Conservation (phyloP, 176 grass and related monocot genomes). For the Ananas comosus region DNA sequence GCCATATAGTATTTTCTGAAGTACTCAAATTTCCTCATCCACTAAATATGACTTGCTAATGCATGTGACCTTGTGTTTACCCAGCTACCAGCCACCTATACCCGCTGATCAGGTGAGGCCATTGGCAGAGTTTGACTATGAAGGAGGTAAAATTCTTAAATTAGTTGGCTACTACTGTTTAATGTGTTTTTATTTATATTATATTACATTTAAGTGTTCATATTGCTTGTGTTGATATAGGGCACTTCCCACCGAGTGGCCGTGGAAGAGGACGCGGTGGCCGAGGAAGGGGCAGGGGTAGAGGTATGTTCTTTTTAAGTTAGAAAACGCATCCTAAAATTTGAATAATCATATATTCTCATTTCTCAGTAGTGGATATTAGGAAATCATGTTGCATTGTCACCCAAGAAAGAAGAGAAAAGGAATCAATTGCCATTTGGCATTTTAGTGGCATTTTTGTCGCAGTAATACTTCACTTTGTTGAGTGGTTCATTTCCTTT, state of each 20-base stretch:
- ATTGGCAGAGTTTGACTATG: slow-evolving; percentile 39
- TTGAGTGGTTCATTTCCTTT: too few relatives aligned
- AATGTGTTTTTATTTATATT: background rate
- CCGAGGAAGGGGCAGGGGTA: slow-evolving; percentile 43
- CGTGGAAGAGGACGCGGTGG: slow-evolving; percentile 27
- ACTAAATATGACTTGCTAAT: slow-evolving; percentile 6
- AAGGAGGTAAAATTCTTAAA: slow-evolving; percentile 17
- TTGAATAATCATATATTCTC: background rate
- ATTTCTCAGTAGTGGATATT: too few relatives aligned
- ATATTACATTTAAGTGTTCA: background rate
- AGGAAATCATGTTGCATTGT: too few relatives aligned
- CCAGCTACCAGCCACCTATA: slow-evolving; percentile 64
- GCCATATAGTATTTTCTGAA: background rate
- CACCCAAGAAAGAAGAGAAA: too few relatives aligned
- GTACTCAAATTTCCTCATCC: background rate
- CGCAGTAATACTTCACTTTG: too few relatives aligned
- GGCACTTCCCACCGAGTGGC: slow-evolving; percentile 29
- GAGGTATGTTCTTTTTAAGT: slow-evolving; percentile 29
- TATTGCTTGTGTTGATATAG: slow-evolving; percentile 10
- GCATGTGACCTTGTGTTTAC: background rate
- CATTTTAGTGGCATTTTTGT: too few relatives aligned
- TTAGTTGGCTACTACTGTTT: background rate
- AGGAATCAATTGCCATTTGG: too few relatives aligned
- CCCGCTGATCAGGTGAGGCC: slow-evolving; percentile 62
- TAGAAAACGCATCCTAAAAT: background rate